Base-by-base conservation (phyloP, 2,329 filamentous ascomycete genomes). In the Phoma herbarum region DNA sequence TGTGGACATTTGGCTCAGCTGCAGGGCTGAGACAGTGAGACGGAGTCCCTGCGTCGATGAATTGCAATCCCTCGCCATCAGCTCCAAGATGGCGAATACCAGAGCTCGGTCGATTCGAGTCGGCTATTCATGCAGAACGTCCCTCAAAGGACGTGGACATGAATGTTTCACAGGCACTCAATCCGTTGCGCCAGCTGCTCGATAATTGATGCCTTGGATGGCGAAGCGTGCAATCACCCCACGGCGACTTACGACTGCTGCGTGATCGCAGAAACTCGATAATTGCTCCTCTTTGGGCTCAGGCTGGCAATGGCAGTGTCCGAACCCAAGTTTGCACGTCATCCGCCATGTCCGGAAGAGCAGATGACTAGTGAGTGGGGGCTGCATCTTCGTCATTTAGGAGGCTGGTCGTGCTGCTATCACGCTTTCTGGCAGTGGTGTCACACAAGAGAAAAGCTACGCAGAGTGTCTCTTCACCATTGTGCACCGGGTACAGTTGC, bases 251-350 rank as follows among this genome's bases (percentile, higher is more conserved):
- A 47, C 45, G 26, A 52, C 25, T 53, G 56, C 50, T 43, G 41
- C 71, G 70, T 73, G 71, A 74, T 69, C 65, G 66, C 61, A 68
- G 69, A 70, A 68, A 73, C 67, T 43, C 64, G 64, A 71, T 67
- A 64, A 62, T 54, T 60, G 42, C 53, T 52, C 51, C 57, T 52
- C 45, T 64, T 66, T 63, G 33, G 57, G 58, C 48, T 20, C 48
- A 58, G 63, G 47, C 61, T 63, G 29, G 60, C 63, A 62, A 54
- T 65, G 69, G 69, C 63, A 69, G 67, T 39, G 57, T 60, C 49
- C 62, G 67, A 73, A 73, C 67, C 64, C 70, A 71, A 63, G 69
- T 69, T 67, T 60, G 64, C 65, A 64, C 61, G 58, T 65, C 65
- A 71, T 65, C 59, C 60, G 65, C 66, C 67, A 64, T 72, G 71